Evolutionary conservation across 208 protist species (phyloP), one percentile per base, ranked within the genome.

Genomic region (Crithidia acanthocephali): DNA sequence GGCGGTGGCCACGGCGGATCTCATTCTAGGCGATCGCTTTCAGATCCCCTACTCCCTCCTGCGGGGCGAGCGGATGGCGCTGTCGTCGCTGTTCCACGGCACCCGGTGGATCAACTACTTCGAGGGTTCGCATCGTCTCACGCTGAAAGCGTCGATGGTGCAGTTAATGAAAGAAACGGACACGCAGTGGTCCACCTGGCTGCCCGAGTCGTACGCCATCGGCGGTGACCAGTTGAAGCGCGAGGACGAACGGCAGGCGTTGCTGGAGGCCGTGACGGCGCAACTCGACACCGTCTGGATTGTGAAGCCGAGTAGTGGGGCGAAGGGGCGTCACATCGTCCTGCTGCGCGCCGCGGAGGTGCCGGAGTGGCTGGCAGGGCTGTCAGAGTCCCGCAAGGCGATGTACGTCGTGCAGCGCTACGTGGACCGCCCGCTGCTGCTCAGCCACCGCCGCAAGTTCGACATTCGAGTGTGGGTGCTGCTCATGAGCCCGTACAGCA

Each of bases 91-190:
- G 51, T 93, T 91, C 56, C 55, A 74, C 45, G 92, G 88, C 48
- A 78, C 73, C 20, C 81, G 86, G 23, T 94, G 90, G 86, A 81
- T 96, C 57, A 95, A 97, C 77, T 97, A 97, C 79, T 95, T 93
- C 64, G 80, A 82, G 18, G 90, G 88, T 40, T 95, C 90, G 32
- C 86, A 94, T 68, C 51, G 79, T 8, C 80, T 97, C 7, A 97
- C 93, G 22, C 84, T 88, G 35, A 97, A 97, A 73, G 86, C 88
- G 30, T 71, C 72, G 13, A 91, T 96, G 87, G 87, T 85, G 40
- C 57, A 66, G 44, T 55, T 91, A 20, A 78, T 97, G 58, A 57
- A 66, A 20, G 67, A 64, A 30, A 76, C 65, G 32, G 86, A 94
- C 67, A 23, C 64, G 50, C 83, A 83, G 16, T 74, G 60, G 55